Base-by-base conservation (phyloP, 73 alveolate genomes). In the Symbiodinium natans region DNA sequence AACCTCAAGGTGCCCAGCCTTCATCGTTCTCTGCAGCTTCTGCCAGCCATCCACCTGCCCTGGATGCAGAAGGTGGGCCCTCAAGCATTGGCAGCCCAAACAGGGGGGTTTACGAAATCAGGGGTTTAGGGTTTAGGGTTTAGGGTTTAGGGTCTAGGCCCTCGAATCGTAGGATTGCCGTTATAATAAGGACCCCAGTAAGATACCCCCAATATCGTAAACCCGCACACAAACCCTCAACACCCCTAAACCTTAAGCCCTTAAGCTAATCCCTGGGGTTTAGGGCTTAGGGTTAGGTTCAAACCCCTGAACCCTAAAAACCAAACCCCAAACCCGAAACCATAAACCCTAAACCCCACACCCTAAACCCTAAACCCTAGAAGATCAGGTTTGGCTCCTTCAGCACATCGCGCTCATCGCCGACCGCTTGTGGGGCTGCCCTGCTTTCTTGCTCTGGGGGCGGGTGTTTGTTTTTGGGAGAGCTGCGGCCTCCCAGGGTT, bases 51-150 rank as follows among this genome's bases (percentile, higher is more conserved):
- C 52, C 97, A 90, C 80, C 40, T 90, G 41, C 41, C 97, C 27
- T 90, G 97, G 97, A 90, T 90, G 97, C 97, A 90, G 97, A 90
- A 90, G 97, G 95, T 39, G 29, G 71, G 71, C 11, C n/a, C 71
- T 52, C 71, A 29, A 29, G 71, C 56, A 43, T 43, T 5, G 56
- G 56, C 56, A 43, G 56, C 11, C 11, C 5, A 8, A 43, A 43
- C 11, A 43, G 56, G 19, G 5, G 56, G 56, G 56, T 43, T 43
- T 43, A 43, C 19, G 56, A 11, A 11, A n/a, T n/a, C 56, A 8
- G 11, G 56, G 56, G 11, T 43, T 43, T 43, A 43, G 56, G 56
- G 56, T 11, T 11, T 43, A 43, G 56, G 56, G 11, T 43, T 43
- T 43, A 43, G 56, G 11, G 56, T 43, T 5, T 43, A 11, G 56